Percentiles rank a stretch among this genome's conserved stretches.
Evolutionary conservation across 2,329 filamentous ascomycete species (phyloP).

Genomic region (Colletotrichum orchidophilum): DNA sequence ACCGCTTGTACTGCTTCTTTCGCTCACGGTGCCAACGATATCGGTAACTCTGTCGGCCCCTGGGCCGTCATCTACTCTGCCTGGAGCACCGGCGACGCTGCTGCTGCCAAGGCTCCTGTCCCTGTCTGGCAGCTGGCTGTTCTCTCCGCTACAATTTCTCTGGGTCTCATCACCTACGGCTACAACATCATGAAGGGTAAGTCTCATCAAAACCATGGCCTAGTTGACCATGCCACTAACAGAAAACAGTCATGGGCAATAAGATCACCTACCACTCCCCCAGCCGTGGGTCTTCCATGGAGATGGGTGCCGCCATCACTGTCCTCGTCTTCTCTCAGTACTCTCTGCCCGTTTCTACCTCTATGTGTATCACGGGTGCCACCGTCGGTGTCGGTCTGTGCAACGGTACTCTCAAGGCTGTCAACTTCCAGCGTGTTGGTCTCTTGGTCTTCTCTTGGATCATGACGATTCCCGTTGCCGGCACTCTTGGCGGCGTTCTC

Average conservation of each 20-base stretch:
- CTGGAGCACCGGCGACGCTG: constrained; percentile 71
- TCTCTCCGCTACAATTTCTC: constrained; percentile 68
- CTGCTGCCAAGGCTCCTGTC: constrained; percentile 70
- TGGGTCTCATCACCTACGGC: constrained; percentile 78
- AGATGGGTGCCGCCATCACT: constrained; percentile 81
- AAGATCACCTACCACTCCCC: constrained; percentile 77
- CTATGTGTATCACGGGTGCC: constrained; percentile 83
- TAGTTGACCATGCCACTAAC: constrained; percentile 34
- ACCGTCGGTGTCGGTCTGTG: constrained; percentile 82
- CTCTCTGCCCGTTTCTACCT: constrained; percentile 79
- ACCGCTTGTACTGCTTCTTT: constrained; percentile 79
- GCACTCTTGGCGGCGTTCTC: constrained; percentile 50
- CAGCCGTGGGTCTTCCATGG: constrained; percentile 73
- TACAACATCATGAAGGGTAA: constrained; percentile 86
- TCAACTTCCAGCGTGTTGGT: constrained; percentile 79
- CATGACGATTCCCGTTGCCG: constrained; percentile 55
- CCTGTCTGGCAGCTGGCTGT: constrained; percentile 82
- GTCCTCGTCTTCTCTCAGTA: constrained; percentile 80
- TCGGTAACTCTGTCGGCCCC: constrained; percentile 75
- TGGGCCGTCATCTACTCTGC: constrained; percentile 77
- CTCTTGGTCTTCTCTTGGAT: constrained; percentile 75
- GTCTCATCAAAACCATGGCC: constrained; percentile 33
- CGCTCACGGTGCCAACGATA: constrained; percentile 81
- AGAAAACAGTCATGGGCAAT: constrained; percentile 77
- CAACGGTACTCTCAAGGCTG: constrained; percentile 76